Evolutionary conservation across 2,329 filamentous ascomycete species (phyloP).

Genomic region (Sarocladium brachiariae): DNA sequence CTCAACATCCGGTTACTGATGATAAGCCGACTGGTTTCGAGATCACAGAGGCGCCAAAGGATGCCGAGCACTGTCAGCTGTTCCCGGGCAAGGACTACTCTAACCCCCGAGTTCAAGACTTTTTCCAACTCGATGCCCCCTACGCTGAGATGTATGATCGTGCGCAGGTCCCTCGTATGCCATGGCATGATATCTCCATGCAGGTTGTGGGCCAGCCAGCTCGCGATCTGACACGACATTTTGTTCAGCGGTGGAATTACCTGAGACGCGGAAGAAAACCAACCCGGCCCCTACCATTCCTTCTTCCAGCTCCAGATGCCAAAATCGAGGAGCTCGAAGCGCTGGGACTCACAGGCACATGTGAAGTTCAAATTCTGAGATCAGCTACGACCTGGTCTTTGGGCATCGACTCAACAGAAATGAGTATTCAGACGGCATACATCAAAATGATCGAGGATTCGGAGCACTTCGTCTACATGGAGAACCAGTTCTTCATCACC

Average conservation of each 20-base stretch:
- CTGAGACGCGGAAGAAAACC: constrained; percentile 87
- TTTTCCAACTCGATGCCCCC: constrained; percentile 85
- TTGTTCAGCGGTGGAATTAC: constrained; percentile 98
- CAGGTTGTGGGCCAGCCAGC: constrained; percentile 95
- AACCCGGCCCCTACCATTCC: constrained; percentile 84
- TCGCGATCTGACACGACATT: constrained; percentile 87
- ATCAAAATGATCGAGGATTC: constrained; percentile 91
- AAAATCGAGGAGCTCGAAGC: constrained; percentile 78
- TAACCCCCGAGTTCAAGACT: constrained; percentile 91
- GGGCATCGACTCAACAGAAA: constrained; percentile 79
- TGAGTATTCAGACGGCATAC: constrained; percentile 94
- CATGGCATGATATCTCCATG: constrained; percentile 98
- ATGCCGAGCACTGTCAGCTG: constrained; percentile 89
- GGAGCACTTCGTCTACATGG: constrained; percentile 96
- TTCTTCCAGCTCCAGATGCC: constrained; percentile 90
- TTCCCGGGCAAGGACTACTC: constrained; percentile 99
- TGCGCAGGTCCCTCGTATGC: constrained; percentile 83
- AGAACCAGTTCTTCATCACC: constrained; percentile 98
- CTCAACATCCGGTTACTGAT: constrained; percentile 83
- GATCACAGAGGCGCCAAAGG: constrained; percentile 63
- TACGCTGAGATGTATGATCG: constrained; percentile 99
- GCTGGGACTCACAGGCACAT: constrained; percentile 85
- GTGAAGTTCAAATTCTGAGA: constrained; percentile 90
- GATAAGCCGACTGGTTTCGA: constrained; percentile 96
- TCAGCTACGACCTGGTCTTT: constrained; percentile 90